A percentile compares a stretch with the other conserved stretches of the same genome.
Evolutionary conservation across 2,329 filamentous ascomycete species (phyloP).

Genomic region (Pseudocercospora pini-densiflorae): DNA sequence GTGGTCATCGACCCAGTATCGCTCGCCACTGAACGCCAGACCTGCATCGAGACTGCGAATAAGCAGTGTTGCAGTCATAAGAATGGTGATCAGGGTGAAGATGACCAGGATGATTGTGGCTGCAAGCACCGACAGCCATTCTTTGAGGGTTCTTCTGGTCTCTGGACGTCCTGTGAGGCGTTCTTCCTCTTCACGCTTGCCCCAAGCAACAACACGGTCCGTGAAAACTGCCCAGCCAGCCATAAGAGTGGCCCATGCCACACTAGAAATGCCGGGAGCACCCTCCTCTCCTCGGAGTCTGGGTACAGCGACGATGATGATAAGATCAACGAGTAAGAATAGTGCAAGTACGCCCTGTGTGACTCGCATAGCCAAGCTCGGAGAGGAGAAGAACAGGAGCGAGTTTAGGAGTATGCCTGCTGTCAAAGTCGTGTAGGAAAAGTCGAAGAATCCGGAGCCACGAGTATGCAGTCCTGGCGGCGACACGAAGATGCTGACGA

Average conservation of each 20-base stretch:
- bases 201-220: conserved; percentile 85
- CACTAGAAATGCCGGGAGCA: conserved; percentile 86
- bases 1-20: conserved; percentile 78
- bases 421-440: conserved; percentile 80
- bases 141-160: conserved; percentile 76
- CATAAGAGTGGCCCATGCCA: conserved; percentile 81
- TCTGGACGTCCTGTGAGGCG: conserved; percentile 88
- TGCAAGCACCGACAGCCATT: conserved; percentile 81
- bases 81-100: conserved; percentile 69
- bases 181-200: conserved; percentile 91
- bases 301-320: conserved; percentile 77
- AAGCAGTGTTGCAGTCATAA: conserved; percentile 79
- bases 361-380: conserved; percentile 77
- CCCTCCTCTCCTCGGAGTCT: conserved; percentile 81
- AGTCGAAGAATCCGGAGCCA: conserved; percentile 91
- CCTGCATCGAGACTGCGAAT: conserved; percentile 80
- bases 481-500: conserved; percentile 90
- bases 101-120: conserved; percentile 73
- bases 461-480: conserved; percentile 83
- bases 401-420: conserved; percentile 75
- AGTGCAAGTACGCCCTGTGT: conserved; percentile 69
- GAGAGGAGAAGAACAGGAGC: conserved; percentile 85
- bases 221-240: conserved; percentile 77
- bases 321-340: conserved; percentile 73
- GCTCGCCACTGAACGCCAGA: conserved; percentile 72